Evolutionary conservation across 441 rosid species (phyloP).

Genomic region (Arabidopsis lyrata): DNA sequence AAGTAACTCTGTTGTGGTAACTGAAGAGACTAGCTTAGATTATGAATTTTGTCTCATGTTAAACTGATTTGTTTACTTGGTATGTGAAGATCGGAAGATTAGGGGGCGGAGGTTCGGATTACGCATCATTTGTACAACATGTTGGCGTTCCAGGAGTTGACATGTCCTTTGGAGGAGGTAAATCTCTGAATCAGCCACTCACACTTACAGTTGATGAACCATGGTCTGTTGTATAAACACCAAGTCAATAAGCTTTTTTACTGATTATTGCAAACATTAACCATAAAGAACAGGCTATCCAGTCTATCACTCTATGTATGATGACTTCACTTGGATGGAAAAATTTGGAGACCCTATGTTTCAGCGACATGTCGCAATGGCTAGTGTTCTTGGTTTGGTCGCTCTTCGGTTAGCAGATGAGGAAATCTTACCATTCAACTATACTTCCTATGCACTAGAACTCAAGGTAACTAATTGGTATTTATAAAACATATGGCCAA

Average conservation of each 20-base stretch:
- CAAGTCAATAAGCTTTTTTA: background rate
- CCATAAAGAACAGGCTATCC: slow-evolving; percentile 63
- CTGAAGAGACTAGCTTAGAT: slow-evolving; percentile 29
- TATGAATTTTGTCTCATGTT: slow-evolving; percentile 12
- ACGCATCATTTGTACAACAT: slow-evolving; percentile 85
- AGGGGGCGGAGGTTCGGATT: slow-evolving; percentile 84
- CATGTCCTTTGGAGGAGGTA: slow-evolving; percentile 69
- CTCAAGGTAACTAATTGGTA: slow-evolving; percentile 58
- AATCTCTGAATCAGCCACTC: slow-evolving; percentile 2
- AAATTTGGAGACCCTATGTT: slow-evolving; percentile 83
- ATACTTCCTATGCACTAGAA: slow-evolving; percentile 68
- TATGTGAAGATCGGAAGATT: slow-evolving; percentile 65
- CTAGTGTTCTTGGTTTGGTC: slow-evolving; percentile 78
- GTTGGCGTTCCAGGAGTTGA: slow-evolving; percentile 75
- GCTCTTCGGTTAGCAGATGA: slow-evolving; percentile 88
- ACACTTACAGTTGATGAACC: background rate
- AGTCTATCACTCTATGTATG: slow-evolving; percentile 91
- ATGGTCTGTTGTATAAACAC: background rate
- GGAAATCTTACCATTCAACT: slow-evolving; percentile 76
- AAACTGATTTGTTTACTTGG: slow-evolving; percentile 31
- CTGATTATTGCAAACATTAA: slow-evolving; percentile 10
- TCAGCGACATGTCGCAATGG: slow-evolving; percentile 78
- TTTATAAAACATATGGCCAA: slow-evolving; percentile 6
- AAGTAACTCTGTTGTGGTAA: slow-evolving; percentile 56
- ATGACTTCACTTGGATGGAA: slow-evolving; percentile 86